Conservation (phyloP, 441 rosid species). For the Theobroma grandiflorum region DNA sequence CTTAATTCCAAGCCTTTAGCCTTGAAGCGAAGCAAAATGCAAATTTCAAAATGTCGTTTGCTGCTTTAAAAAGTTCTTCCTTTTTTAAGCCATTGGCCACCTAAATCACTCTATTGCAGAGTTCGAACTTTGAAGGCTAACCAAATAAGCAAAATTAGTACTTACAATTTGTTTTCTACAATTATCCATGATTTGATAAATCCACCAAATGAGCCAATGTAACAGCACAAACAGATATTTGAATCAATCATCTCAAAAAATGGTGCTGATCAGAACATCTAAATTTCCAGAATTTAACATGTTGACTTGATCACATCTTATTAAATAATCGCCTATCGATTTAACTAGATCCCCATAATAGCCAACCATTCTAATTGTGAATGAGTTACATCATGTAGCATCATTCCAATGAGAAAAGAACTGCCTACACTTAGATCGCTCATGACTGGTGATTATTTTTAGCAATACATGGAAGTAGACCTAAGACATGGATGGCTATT, state of each 20-base stretch:
- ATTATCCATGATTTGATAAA: neutral
- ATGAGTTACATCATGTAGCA: neutral
- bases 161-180: neutral
- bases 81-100: neutral
- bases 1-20: too few relatives aligned
- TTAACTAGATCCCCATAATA: neutral
- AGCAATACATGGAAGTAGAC: neutral
- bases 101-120: neutral
- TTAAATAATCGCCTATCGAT: too few relatives aligned
- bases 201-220: neutral
- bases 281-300: too few relatives aligned
- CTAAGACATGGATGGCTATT: constrained; percentile 7
- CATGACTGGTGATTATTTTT: neutral
- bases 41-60: too few relatives aligned
- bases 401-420: neutral
- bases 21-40: too few relatives aligned
- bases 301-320: too few relatives aligned
- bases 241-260: neutral
- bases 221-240: neutral
- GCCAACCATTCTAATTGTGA: neutral
- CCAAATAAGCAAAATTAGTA: neutral
- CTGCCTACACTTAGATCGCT: neutral
- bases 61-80: neutral
- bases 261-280: too few relatives aligned
- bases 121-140: neutral